Conservation (phyloP, 495 filamentous ascomycete genomes). For the Cercophora sp. region DNA sequence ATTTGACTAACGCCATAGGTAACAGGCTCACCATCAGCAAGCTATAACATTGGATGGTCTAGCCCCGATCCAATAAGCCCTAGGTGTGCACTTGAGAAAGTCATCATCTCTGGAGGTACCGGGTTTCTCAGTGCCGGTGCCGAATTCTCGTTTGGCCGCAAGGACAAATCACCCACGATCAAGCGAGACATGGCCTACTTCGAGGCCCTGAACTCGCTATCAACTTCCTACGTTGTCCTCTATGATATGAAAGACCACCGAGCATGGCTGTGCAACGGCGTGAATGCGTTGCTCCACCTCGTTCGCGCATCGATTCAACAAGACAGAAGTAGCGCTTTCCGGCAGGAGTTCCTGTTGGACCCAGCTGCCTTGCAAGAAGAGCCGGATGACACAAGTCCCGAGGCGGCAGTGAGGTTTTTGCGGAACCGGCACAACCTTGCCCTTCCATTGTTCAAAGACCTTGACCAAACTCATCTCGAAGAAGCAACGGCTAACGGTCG, state of each 20-base stretch:
- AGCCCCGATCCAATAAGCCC: slow-evolving; percentile 8
- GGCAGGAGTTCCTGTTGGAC: background rate
- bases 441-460: background rate
- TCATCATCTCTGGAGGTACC: slow-evolving; percentile 11
- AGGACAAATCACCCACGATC: slow-evolving; percentile 6
- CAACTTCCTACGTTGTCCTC: slow-evolving; percentile 4
- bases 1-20: too few relatives aligned
- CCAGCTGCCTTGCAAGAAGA: background rate
- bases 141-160: slow-evolving; percentile 8
- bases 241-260: slow-evolving; percentile 9
- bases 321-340: background rate
- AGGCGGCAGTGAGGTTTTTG: slow-evolving; percentile 6
- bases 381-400: background rate
- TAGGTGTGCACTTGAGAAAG: slow-evolving; percentile 11
- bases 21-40: too few relatives aligned
- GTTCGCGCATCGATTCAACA: slow-evolving; percentile 8
- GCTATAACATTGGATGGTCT: slow-evolving; percentile 11
- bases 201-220: background rate
- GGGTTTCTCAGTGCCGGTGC: background rate
- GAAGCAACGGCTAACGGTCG: background rate
- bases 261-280: slow-evolving; percentile 12
- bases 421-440: slow-evolving; percentile 3
- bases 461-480: slow-evolving; percentile 8
- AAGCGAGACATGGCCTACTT: slow-evolving; percentile 1
- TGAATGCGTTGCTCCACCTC: slow-evolving; percentile 11